Conservation (phyloP, 768 basidiomycete genomes). For the Boletus coccyginus region DNA sequence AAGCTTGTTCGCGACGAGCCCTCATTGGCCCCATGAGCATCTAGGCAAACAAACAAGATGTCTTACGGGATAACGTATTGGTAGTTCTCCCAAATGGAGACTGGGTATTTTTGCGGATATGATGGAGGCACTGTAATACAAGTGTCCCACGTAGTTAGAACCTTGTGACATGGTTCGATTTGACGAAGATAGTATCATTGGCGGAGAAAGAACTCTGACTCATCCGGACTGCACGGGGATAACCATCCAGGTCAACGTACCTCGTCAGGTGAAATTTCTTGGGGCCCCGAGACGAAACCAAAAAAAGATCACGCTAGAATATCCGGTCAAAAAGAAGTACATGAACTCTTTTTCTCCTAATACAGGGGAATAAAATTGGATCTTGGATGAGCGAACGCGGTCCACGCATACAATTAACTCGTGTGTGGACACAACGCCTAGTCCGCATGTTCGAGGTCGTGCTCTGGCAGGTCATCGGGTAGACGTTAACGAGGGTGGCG, state of each 20-base stretch:
- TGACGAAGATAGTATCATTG: neutral
- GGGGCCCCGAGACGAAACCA: neutral
- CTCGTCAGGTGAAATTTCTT: neutral
- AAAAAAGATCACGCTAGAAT: neutral
- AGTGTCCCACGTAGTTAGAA: neutral
- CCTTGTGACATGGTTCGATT: neutral
- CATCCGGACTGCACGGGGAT: neutral
- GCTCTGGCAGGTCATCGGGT: neutral
- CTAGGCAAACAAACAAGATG: too few relatives aligned
- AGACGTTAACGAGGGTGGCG: neutral
- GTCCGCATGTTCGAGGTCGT: neutral
- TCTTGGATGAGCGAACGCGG: too few relatives aligned
- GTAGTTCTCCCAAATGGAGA: too few relatives aligned
- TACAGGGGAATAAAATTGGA: too few relatives aligned
- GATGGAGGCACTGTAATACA: neutral
- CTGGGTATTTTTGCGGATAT: neutral
- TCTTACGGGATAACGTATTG: too few relatives aligned
- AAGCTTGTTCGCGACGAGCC: too few relatives aligned
- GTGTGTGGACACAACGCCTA: too few relatives aligned
- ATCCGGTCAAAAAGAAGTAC: neutral
- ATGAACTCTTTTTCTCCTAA: neutral
- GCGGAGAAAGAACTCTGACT: neutral
- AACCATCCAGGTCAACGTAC: too few relatives aligned
- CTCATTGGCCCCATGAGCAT: too few relatives aligned
- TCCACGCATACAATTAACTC: too few relatives aligned